Conservation (phyloP, 73 alveolate species). For the Symbiodinium natans region DNA sequence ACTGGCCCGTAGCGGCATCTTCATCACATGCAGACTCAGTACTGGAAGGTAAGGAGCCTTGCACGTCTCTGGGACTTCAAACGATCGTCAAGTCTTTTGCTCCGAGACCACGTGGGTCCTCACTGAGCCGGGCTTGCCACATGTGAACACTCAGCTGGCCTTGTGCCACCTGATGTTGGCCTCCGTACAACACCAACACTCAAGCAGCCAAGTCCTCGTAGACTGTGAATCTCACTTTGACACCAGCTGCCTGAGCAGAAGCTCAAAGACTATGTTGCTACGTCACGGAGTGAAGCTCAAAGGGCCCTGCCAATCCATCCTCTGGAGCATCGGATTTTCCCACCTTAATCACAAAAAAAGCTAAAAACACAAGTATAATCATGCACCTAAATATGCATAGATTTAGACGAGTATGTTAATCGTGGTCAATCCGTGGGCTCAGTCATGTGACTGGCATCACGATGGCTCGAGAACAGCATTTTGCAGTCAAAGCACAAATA, state of each 20-base stretch:
- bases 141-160: not conserved
- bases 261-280: not conserved
- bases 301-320: constrained; percentile 45
- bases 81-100: constrained; percentile 14
- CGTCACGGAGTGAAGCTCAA: not conserved
- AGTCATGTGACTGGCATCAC: too few species aligned
- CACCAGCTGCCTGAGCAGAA: constrained; percentile 46
- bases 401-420: too few species aligned
- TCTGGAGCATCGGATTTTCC: constrained; percentile 67
- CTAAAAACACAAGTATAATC: too few species aligned
- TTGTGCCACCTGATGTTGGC: too few species aligned
- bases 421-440: too few species aligned
- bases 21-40: too few species aligned
- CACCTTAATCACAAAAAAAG: not conserved
- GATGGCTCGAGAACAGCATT: too few species aligned
- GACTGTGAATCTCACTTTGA: constrained; percentile 71
- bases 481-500: constrained; percentile 32
- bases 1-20: not conserved
- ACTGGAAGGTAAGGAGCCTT: too few species aligned
- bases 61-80: constrained; percentile 26
- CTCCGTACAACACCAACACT: too few species aligned
- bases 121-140: too few species aligned
- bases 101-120: constrained; percentile 85
- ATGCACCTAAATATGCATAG: not conserved
- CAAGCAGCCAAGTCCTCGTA: constrained; percentile 26